Conservation (phyloP, 1,139 yeast species). For the Blastobotrys persicus region DNA sequence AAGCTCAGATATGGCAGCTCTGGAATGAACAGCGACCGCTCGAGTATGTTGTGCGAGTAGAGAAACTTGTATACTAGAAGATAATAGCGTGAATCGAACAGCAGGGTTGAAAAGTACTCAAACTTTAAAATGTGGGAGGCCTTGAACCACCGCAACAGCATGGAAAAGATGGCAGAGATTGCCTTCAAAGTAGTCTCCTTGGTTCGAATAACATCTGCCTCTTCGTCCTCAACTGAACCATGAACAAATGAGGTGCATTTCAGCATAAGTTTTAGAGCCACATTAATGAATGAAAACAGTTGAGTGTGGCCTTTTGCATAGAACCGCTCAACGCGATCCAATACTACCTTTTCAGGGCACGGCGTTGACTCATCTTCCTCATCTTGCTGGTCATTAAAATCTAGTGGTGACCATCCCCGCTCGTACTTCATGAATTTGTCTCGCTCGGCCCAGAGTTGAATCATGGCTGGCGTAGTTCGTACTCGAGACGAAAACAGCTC, state of each 20-base stretch:
- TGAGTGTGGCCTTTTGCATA: conserved; percentile 54
- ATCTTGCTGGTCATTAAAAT: neutral
- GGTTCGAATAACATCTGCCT: conserved; percentile 43
- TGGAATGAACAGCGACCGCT: conserved; percentile 34
- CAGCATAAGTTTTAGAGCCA: conserved; percentile 60
- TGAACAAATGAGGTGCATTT: conserved; percentile 37
- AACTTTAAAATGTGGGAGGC: conserved; percentile 71
- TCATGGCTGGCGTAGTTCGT: conserved; percentile 60
- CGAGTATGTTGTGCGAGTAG: conserved; percentile 39
- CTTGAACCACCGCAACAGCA: conserved; percentile 75
- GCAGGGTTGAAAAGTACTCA: conserved; percentile 66
- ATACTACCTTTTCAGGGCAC: conserved; percentile 41
- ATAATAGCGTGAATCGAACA: conserved; percentile 71
- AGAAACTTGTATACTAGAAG: conserved; percentile 43
- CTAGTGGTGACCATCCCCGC: conserved; percentile 52
- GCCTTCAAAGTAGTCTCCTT: conserved; percentile 68
- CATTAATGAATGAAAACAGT: conserved; percentile 61
- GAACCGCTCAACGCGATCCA: conserved; percentile 59
- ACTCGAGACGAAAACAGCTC: conserved; percentile 60
- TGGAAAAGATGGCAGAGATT: conserved; percentile 51
- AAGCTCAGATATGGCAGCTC: conserved; percentile 44
- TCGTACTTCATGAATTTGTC: conserved; percentile 71
- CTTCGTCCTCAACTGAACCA: conserved; percentile 27
- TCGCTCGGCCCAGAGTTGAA: conserved; percentile 71
- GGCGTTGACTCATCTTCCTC: conserved; percentile 14